Evolutionary conservation across 1,284 basidiomycete genomes (phyloP).

Genomic region (Somion occarium): DNA sequence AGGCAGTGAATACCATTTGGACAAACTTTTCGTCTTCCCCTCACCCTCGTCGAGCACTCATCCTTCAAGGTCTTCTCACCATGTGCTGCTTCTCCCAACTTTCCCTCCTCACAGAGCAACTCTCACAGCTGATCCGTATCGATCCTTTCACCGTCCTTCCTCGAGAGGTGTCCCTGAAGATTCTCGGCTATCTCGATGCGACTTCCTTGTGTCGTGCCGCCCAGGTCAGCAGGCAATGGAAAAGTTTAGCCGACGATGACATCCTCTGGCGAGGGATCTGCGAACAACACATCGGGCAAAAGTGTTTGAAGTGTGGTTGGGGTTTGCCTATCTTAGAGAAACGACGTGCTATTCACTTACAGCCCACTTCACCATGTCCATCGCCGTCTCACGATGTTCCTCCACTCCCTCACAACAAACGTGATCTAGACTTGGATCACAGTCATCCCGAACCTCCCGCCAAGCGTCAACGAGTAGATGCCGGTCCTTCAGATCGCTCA

Average conservation of each 20-base stretch:
- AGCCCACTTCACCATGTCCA: constrained; percentile 30
- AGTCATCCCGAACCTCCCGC: constrained; percentile 21
- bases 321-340: constrained; percentile 90
- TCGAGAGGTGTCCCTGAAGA: constrained; percentile 85
- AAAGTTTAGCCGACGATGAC: constrained; percentile 90
- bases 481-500: constrained; percentile 8
- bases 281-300: constrained; percentile 97
- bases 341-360: constrained; percentile 41
- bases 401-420: constrained; percentile 15
- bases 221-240: constrained; percentile 89
- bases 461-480: constrained; percentile 48
- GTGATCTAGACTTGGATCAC: constrained; percentile 28
- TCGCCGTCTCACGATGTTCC: constrained; percentile 24
- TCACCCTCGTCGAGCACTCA: constrained; percentile 86
- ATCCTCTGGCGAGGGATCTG: constrained; percentile 96
- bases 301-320: constrained; percentile 98
- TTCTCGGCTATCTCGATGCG: constrained; percentile 92
- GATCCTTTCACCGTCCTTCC: constrained; percentile 94
- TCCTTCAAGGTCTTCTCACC: constrained; percentile 96
- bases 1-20: constrained; percentile 92
- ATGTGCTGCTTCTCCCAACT: constrained; percentile 99
- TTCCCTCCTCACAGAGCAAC: constrained; percentile 92
- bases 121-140: constrained; percentile 88
- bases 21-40: constrained; percentile 95
- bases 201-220: constrained; percentile 94